A percentile compares a stretch with the other conserved stretches of the same genome.
These are phyloP conservation scores for Saururus chinensis DNA, from an alignment of 164 flowering plant species.

Conservation along the genomic window DNA sequence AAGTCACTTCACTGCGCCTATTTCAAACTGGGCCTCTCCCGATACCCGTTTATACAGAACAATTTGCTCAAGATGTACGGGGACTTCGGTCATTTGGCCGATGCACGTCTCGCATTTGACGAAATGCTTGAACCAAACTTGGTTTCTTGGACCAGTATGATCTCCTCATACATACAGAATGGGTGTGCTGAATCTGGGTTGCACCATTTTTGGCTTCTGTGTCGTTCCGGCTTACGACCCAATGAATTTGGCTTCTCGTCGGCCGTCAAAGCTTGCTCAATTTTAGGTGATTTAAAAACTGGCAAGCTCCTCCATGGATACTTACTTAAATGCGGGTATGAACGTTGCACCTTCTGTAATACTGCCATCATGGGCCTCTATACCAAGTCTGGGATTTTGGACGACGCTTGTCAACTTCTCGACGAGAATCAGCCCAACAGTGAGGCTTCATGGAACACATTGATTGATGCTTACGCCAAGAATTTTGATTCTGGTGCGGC, in stretches of 20 bases:
- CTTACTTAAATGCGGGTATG: slow-evolving; percentile 7
- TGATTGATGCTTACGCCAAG: too few species aligned
- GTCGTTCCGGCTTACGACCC: slow-evolving; percentile 8
- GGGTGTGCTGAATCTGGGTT: slow-evolving; percentile 16
- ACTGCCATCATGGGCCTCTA: slow-evolving; percentile 19
- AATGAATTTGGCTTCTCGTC: slow-evolving; percentile 18
- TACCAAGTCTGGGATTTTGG: slow-evolving; percentile 17
- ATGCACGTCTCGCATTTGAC: slow-evolving; percentile 22
- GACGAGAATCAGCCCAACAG: slow-evolving; percentile 5
- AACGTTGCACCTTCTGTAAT: slow-evolving; percentile 10
- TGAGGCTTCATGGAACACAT: slow-evolving; percentile 18
- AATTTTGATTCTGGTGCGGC: too few species aligned
- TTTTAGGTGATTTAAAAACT: slow-evolving; percentile 8
- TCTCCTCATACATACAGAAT: slow-evolving; percentile 30
- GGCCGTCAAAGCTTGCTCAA: slow-evolving; percentile 17
- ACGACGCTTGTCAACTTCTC: slow-evolving; percentile 15
- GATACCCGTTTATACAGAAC: slow-evolving; percentile 12
- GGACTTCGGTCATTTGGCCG: slow-evolving; percentile 24
- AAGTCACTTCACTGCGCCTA: slow-evolving; percentile 8
- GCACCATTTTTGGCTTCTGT: slow-evolving; percentile 9
- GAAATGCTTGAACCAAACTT: slow-evolving; percentile 26
- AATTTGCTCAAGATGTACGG: slow-evolving; percentile 30
- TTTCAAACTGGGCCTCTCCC: slow-evolving; percentile 12
- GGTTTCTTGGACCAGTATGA: slow-evolving; percentile 52
- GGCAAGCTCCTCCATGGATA: slow-evolving; percentile 16